Base-by-base conservation (phyloP, 2,329 filamentous ascomycete species). In the Penicillium brevicompactum region DNA sequence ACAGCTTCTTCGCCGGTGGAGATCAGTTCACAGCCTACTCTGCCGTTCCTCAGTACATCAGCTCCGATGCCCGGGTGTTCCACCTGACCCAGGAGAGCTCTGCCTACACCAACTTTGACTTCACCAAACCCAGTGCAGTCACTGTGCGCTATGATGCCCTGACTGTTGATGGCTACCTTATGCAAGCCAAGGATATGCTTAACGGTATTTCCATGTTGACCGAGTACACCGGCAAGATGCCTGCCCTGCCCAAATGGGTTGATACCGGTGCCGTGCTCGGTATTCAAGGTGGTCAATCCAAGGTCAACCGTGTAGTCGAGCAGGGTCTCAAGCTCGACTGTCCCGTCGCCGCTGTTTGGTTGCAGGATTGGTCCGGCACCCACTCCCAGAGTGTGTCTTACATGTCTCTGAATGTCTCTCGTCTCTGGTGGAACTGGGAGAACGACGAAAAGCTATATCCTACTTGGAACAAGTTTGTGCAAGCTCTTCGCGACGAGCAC, bases 341-440 rank as follows among this genome's bases (percentile, higher is more conserved):
- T 42, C 71, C 71, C 4, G 67, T 74, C 45, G 71, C 70, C 8
- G 69, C 60, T 18, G 71, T 74, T 4, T 74, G 71, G 71, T 60
- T 74, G 14, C 71, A 74, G 51, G 71, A 74, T 52, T 74, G 71
- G 72, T 68, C 62, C 32, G 71, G 71, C 1, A 74, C 71, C 8
- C 70, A 72, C 44, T 55, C 61, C 7, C 72, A 75, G 49, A 57
- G 62, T 4, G 72, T 67, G 13, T 68, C 71, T 7, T 71, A 70
- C 47, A 59, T 65, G 52, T 63, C 66, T 41, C 53, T 67, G 30
- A 70, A 70, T 49, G 66, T 75, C 34, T 71, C 69, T 14, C 65
- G 72, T 30, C 64, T 75, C 2, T 74, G 71, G 72, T 75, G 72
- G 72, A 75, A 75, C 52, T 74, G 71, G 72, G 72, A 75, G 55